These are phyloP conservation scores for Phytophthora tentaculata DNA, from an alignment of 352 stramenopile genomes.

Conservation along the genomic window DNA sequence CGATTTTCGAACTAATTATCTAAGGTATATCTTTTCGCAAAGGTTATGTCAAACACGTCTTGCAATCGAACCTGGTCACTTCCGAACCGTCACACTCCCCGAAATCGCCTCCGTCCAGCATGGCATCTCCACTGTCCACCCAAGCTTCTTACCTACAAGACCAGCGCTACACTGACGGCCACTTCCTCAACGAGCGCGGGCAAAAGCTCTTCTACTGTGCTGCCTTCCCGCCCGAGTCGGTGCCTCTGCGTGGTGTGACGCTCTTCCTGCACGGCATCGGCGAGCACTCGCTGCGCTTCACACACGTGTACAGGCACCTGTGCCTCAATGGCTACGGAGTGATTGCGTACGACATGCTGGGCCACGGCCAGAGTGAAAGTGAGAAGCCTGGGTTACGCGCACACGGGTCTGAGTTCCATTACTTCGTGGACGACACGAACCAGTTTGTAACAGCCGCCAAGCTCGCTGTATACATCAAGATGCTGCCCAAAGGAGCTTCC, in stretches of 20 bases:
- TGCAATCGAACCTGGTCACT: neutral
- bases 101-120: constrained; percentile 1
- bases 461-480: constrained; percentile 37
- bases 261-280: constrained; percentile 73
- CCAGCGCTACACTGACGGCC: constrained; percentile 45
- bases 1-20: too few species aligned
- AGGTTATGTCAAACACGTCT: too few species aligned
- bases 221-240: constrained; percentile 42
- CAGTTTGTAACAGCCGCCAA: constrained; percentile 56
- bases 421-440: constrained; percentile 81
- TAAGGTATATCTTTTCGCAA: too few species aligned
- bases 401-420: constrained; percentile 58
- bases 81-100: constrained; percentile 12
- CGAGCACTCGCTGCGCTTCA: constrained; percentile 68
- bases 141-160: constrained; percentile 19
- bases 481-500: constrained; percentile 30
- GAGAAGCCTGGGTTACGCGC: constrained; percentile 41
- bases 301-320: constrained; percentile 62
- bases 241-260: constrained; percentile 49
- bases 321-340: constrained; percentile 54
- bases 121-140: constrained; percentile 9
- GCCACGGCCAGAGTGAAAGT: constrained; percentile 62
- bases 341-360: constrained; percentile 68
- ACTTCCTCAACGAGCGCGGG: constrained; percentile 51
- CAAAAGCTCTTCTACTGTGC: constrained; percentile 68